These are phyloP conservation scores for Podaxis pistillaris DNA, from an alignment of 768 basidiomycete genomes.

Conservation along the genomic window DNA sequence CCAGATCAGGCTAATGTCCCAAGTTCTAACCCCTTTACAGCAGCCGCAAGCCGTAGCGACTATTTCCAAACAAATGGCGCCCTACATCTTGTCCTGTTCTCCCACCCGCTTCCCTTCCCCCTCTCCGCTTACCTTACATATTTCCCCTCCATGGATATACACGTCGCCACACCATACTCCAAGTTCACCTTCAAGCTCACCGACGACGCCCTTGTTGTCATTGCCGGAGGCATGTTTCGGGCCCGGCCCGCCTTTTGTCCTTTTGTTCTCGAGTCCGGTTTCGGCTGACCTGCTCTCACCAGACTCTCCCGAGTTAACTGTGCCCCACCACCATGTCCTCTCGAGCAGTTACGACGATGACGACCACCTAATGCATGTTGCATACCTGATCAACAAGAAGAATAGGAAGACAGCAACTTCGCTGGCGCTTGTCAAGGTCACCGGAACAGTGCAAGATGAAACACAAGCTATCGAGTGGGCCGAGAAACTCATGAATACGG, in stretches of 20 bases:
- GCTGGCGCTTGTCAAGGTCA: constrained; percentile 44
- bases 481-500: constrained; percentile 46
- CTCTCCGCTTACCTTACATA: background rate
- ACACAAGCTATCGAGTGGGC: constrained; percentile 51
- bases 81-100: constrained; percentile 1
- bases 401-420: constrained; percentile 36
- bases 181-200: constrained; percentile 13
- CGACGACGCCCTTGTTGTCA: constrained; percentile 14
- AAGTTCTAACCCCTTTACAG: constrained; percentile 4
- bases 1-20: constrained; percentile 5
- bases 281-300: background rate
- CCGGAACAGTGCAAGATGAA: constrained; percentile 24
- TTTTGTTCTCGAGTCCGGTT: background rate
- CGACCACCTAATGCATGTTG: constrained; percentile 39
- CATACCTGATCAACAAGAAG: constrained; percentile 45
- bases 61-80: constrained; percentile 15
- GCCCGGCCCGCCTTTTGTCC: background rate
- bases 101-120: background rate
- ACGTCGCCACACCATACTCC: background rate
- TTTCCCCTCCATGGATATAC: constrained; percentile 7
- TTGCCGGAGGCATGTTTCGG: constrained; percentile 8
- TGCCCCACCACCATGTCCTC: constrained; percentile 50
- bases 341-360: constrained; percentile 40
- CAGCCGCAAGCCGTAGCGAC: background rate
- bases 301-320: constrained; percentile 3